Percentiles rank a stretch among this genome's conserved stretches.
Conservation (phyloP, 1,284 basidiomycete species). For the Boletus chippewaensis region DNA sequence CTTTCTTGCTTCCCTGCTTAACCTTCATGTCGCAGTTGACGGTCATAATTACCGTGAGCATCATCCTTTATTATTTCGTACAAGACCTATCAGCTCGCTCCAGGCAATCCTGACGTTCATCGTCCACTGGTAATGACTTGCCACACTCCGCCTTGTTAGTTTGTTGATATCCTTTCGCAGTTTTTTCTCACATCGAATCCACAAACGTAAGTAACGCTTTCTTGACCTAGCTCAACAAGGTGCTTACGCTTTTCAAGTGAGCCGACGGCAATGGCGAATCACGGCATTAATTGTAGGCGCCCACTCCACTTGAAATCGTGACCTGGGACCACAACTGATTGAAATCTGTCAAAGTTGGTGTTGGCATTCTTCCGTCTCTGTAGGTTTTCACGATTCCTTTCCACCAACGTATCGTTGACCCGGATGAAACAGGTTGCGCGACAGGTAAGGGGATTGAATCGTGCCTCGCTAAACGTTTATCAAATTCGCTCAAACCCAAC, state of each 20-base stretch:
- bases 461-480: neutral
- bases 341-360: conserved; percentile 18
- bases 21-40: conserved; percentile 34
- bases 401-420: neutral
- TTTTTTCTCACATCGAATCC: conserved; percentile 29
- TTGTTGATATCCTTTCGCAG: conserved; percentile 10
- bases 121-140: conserved; percentile 29
- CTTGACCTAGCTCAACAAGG: neutral
- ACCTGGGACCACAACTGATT: neutral
- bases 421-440: conserved; percentile 23
- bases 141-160: neutral
- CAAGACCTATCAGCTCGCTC: neutral
- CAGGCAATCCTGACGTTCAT: conserved; percentile 34
- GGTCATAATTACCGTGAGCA: conserved; percentile 39
- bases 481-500: neutral
- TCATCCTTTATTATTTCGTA: neutral
- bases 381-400: conserved; percentile 29
- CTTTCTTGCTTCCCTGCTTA: neutral
- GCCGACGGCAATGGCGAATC: conserved; percentile 21
- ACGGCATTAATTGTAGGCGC: conserved; percentile 20
- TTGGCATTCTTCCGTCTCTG: conserved; percentile 30
- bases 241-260: conserved; percentile 19
- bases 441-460: conserved; percentile 16
- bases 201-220: conserved; percentile 23
- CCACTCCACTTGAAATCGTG: neutral